Evolutionary conservation across 108 stramenopile genomes (phyloP).

Genomic region (Fistulifera solaris): DNA sequence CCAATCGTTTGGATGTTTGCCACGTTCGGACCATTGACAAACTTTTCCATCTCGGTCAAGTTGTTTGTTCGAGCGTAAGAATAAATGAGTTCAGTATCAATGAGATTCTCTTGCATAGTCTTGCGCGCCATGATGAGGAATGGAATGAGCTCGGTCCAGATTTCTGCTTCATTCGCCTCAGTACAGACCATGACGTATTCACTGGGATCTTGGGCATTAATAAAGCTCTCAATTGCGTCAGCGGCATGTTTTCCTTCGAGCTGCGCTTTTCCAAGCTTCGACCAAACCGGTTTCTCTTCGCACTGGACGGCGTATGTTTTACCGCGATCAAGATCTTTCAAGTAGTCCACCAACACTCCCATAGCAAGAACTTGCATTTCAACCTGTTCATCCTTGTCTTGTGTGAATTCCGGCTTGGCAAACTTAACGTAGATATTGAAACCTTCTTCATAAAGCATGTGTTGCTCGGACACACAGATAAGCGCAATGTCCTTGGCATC

Average conservation of each 20-base stretch:
- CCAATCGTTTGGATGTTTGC: constrained; percentile 95
- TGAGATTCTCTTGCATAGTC: constrained; percentile 91
- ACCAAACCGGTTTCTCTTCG: constrained; percentile 97
- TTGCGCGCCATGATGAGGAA: constrained; percentile 99
- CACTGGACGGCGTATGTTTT: constrained; percentile 95
- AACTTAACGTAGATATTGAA: constrained; percentile 98
- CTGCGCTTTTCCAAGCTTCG: constrained; percentile 97
- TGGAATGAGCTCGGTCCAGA: constrained; percentile 90
- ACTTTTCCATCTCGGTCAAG: constrained; percentile 93
- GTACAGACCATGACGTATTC: constrained; percentile 94
- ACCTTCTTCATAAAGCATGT: constrained; percentile 99
- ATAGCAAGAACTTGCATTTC: constrained; percentile 95
- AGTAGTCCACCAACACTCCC: constrained; percentile 94
- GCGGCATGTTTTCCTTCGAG: constrained; percentile 92
- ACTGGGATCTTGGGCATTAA: constrained; percentile 94
- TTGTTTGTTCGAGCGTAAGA: constrained; percentile 94
- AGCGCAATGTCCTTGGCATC: constrained; percentile 99
- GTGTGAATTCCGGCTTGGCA: constrained; percentile 82
- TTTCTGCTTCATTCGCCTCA: constrained; percentile 89
- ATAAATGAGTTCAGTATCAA: constrained; percentile 99
- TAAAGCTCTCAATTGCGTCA: constrained; percentile 95
- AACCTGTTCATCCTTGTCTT: constrained; percentile 86
- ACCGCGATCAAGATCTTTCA: constrained; percentile 96
- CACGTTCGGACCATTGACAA: constrained; percentile 97
- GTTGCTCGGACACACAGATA: constrained; percentile 96